Evolutionary conservation across 495 filamentous ascomycete species (phyloP).

Genomic region (Hypoxylon lenormandii): DNA sequence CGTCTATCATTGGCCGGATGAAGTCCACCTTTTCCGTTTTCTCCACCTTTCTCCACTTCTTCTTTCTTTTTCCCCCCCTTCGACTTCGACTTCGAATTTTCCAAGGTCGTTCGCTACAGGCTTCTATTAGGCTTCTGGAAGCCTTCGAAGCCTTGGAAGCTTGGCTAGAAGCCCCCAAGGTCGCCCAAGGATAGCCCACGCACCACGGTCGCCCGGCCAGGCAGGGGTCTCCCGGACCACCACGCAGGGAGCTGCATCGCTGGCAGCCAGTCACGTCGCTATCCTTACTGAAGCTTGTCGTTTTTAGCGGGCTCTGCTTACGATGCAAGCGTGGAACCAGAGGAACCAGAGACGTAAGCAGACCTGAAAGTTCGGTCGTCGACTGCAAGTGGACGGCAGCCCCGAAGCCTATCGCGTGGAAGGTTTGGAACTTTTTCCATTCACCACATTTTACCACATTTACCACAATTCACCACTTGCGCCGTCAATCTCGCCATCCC

Average conservation of each 20-base stretch:
- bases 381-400: conserved; percentile 33
- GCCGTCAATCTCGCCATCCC: conserved; percentile 35
- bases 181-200: conserved; percentile 16
- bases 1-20: conserved; percentile 33
- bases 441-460: conserved; percentile 26
- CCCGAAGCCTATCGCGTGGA: conserved; percentile 34
- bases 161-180: conserved; percentile 42
- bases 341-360: conserved; percentile 38
- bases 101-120: conserved; percentile 32
- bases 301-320: conserved; percentile 43
- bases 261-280: conserved; percentile 36
- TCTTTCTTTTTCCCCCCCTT: conserved; percentile 19
- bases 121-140: conserved; percentile 54
- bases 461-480: conserved; percentile 21
- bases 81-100: conserved; percentile 1
- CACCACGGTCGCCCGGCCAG: conserved; percentile 22
- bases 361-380: conserved; percentile 38
- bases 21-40: conserved; percentile 38
- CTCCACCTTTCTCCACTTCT: conserved; percentile 30
- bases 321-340: conserved; percentile 37
- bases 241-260: conserved; percentile 35
- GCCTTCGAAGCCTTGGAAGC: conserved; percentile 42
- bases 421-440: conserved; percentile 21
- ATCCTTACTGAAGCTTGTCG: conserved; percentile 37
- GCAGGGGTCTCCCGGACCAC: conserved; percentile 40